Conservation (phyloP, 2,329 filamentous ascomycete genomes). For the Rutstroemia sydowiana region DNA sequence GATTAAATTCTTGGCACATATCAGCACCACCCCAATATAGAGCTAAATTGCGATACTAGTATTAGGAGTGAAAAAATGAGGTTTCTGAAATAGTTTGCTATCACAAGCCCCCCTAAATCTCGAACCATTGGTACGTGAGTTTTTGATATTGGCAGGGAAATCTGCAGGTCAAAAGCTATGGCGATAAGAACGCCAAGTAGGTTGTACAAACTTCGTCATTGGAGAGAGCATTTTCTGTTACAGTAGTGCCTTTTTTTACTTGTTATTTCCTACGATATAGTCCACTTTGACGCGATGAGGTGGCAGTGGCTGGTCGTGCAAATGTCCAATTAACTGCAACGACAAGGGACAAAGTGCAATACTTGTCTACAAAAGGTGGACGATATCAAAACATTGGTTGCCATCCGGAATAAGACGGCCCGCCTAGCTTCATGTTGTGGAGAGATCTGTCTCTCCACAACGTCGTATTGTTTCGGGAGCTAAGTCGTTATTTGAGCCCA, state of each 20-base stretch:
- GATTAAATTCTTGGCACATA: too few relatives aligned
- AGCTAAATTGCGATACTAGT: too few relatives aligned
- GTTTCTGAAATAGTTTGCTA: too few relatives aligned
- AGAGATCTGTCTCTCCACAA: constrained; percentile 1
- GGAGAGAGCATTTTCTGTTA: too few relatives aligned
- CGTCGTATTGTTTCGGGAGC: constrained; percentile 5
- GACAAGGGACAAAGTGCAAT: too few relatives aligned
- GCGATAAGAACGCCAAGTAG: constrained; percentile 3
- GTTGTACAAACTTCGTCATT: constrained; percentile 3
- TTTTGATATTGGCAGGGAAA: background rate
- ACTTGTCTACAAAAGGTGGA: too few relatives aligned
- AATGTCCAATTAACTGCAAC: background rate
- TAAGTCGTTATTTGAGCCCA: background rate
- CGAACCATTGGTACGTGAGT: background rate
- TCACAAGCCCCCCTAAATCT: background rate
- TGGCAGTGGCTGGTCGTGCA: background rate
- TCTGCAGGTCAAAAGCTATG: background rate
- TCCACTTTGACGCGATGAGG: constrained; percentile 4
- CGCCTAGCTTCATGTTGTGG: constrained; percentile 8
- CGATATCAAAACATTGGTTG: too few relatives aligned
- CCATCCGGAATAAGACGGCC: too few relatives aligned
- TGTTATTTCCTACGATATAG: background rate
- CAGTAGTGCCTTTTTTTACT: too few relatives aligned
- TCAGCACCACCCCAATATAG: too few relatives aligned
- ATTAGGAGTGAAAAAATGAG: too few relatives aligned